Conservation (phyloP, 306 rosid genomes). For the Carpinus viminea region DNA sequence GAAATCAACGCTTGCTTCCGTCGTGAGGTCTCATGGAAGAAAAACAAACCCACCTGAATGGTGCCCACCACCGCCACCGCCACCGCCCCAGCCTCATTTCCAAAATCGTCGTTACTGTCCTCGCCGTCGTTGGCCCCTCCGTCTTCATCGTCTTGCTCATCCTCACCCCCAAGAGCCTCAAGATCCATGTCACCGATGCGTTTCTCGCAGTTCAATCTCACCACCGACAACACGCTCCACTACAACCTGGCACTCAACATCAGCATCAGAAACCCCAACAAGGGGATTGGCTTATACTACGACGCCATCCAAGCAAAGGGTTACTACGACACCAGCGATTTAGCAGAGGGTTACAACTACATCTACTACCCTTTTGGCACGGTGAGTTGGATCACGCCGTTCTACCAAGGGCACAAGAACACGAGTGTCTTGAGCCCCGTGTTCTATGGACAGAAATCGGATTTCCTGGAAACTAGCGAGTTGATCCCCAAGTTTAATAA, state of each 20-base stretch:
- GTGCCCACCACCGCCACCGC: too few relatives aligned
- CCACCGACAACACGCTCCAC: constrained; percentile 32
- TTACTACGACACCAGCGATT: constrained; percentile 35
- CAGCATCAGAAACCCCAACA: constrained; percentile 60
- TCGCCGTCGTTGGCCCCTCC: constrained; percentile 31
- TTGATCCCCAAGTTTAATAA: neutral
- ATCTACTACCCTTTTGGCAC: neutral
- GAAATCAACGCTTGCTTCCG: too few relatives aligned
- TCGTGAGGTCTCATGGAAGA: too few relatives aligned
- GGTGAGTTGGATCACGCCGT: constrained; percentile 14
- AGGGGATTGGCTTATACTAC: constrained; percentile 52
- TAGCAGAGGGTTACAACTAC: too few relatives aligned
- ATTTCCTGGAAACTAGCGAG: neutral
- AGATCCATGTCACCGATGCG: constrained; percentile 49
- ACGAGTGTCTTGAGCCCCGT: constrained; percentile 24
- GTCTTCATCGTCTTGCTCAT: constrained; percentile 45
- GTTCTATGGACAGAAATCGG: constrained; percentile 32
- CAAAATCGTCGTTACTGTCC: constrained; percentile 24
- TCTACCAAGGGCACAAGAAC: constrained; percentile 46
- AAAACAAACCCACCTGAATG: too few relatives aligned
- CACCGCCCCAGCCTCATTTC: constrained; percentile 24
- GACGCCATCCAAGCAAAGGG: constrained; percentile 44
- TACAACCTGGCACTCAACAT: constrained; percentile 52
- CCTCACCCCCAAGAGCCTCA: constrained; percentile 49
- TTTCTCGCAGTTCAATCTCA: constrained; percentile 46